phyloP scores from a whole-genome alignment of 495 filamentous ascomycete species.

The Penicillium salamii region DNA sequence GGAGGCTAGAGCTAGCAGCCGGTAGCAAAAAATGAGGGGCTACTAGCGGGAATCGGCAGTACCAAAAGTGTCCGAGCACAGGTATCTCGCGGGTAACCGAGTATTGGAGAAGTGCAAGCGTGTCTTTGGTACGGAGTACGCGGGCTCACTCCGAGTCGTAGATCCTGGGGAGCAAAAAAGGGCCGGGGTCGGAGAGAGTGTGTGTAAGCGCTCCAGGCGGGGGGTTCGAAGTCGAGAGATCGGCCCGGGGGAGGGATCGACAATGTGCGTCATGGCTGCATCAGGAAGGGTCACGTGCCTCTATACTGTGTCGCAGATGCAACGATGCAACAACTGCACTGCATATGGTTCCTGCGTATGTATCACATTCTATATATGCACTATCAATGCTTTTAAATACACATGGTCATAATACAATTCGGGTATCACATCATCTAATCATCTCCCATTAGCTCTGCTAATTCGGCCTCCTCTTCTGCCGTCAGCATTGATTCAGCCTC shows the following conservation, averaged over 20 bases:
- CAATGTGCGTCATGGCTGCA: slow-evolving; percentile 40
- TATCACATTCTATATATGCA: neutral
- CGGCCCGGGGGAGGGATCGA: slow-evolving; percentile 29
- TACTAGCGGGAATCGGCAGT: slow-evolving; percentile 23
- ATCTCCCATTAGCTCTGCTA: slow-evolving; percentile 85
- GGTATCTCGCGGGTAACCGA: slow-evolving; percentile 3
- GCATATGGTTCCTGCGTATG: neutral
- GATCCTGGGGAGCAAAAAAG: neutral
- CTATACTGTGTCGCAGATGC: neutral
- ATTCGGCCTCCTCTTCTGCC: slow-evolving; percentile 79
- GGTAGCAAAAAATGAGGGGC: slow-evolving; percentile 3
- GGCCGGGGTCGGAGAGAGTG: slow-evolving; percentile 6
- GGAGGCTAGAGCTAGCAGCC: slow-evolving; percentile 1
- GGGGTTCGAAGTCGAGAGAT: slow-evolving; percentile 16
- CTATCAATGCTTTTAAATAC: neutral
- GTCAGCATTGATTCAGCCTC: slow-evolving; percentile 56
- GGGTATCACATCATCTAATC: slow-evolving; percentile 25
- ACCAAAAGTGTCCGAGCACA: slow-evolving; percentile 1
- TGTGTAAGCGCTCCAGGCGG: slow-evolving; percentile 19
- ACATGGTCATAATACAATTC: slow-evolving; percentile 4
- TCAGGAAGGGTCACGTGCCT: slow-evolving; percentile 20
- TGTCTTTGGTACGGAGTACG: neutral
- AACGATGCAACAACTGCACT: neutral
- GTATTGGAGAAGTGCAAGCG: neutral
- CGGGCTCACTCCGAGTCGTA: too few relatives aligned